Percentiles rank a stretch among this genome's conserved stretches.
Evolutionary conservation across 1,284 basidiomycete genomes (phyloP).

Genomic region (Rhodotorula sp.): DNA sequence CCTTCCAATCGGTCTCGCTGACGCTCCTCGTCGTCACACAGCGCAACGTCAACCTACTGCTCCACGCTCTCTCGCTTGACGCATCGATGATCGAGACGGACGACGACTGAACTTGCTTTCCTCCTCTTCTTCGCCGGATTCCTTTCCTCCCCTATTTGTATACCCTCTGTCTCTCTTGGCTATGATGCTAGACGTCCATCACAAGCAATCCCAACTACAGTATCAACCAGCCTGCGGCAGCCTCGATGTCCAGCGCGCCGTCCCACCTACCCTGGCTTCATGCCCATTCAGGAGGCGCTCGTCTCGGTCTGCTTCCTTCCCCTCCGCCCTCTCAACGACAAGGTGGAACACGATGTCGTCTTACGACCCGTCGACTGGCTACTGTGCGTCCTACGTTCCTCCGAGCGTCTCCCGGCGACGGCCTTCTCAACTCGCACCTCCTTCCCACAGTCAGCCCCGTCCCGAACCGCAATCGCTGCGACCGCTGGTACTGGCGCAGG

Average conservation of each 20-base stretch:
- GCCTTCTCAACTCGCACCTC: no score
- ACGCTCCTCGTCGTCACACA: not conserved
- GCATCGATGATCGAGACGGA: slow-evolving; percentile 50
- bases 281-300: no score
- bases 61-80: slow-evolving; percentile 79
- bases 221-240: not conserved
- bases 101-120: not conserved
- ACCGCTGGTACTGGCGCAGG: not conserved
- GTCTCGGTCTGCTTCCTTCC: no score
- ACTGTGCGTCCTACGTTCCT: no score
- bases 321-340: no score
- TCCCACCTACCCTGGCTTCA: no score
- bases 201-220: not conserved
- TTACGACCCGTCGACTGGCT: no score
- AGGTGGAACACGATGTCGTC: no score
- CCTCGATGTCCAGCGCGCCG: not conserved
- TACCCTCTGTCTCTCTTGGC: not conserved
- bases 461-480: not conserved
- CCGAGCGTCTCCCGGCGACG: no score
- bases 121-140: no score
- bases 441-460: no score
- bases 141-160: not conserved
- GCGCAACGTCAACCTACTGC: slow-evolving; percentile 76
- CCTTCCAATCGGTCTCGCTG: not conserved
- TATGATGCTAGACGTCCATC: not conserved